Percentiles rank a stretch among this genome's conserved stretches.
These are phyloP conservation scores for Penicillium sp. DNA, from an alignment of 2,329 filamentous ascomycete species.

Conservation along the genomic window DNA sequence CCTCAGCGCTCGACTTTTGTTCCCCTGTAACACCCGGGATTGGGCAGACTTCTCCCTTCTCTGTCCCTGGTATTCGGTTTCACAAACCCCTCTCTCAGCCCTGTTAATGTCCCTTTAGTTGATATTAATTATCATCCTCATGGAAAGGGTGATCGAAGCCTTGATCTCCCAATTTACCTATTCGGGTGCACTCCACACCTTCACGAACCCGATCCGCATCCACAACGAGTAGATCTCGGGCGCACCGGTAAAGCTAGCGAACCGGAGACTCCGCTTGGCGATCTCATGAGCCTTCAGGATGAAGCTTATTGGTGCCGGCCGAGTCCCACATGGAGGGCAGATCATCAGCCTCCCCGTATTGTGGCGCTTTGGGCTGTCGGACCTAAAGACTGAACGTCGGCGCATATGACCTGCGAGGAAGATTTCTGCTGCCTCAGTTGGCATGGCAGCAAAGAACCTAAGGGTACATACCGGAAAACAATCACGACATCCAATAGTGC, in stretches of 20 bases:
- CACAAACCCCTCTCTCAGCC: background rate
- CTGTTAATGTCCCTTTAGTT: background rate
- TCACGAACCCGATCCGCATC: background rate
- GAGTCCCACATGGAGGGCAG: slow-evolving; percentile 8
- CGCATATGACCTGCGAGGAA: background rate
- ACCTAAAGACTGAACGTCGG: background rate
- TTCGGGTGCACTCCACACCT: background rate
- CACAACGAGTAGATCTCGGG: background rate
- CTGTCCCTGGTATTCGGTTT: background rate
- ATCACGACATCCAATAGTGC: slow-evolving; percentile 9
- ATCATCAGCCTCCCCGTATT: slow-evolving; percentile 11
- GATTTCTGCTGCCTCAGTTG: background rate
- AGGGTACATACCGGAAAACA: background rate
- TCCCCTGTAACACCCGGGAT: background rate
- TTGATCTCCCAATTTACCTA: slow-evolving; percentile 2
- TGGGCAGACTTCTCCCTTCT: background rate
- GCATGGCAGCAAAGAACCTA: background rate
- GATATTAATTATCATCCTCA: background rate
- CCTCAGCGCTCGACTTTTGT: background rate
- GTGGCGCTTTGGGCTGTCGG: background rate
- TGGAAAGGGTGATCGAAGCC: background rate
- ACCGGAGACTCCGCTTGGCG: slow-evolving; percentile 10
- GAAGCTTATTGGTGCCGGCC: slow-evolving; percentile 9
- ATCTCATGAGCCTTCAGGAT: slow-evolving; percentile 8
- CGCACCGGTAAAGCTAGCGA: slow-evolving; percentile 2